Conservation (phyloP, 2,329 filamentous ascomycete species). For the Ceratocystis harringtonii region DNA sequence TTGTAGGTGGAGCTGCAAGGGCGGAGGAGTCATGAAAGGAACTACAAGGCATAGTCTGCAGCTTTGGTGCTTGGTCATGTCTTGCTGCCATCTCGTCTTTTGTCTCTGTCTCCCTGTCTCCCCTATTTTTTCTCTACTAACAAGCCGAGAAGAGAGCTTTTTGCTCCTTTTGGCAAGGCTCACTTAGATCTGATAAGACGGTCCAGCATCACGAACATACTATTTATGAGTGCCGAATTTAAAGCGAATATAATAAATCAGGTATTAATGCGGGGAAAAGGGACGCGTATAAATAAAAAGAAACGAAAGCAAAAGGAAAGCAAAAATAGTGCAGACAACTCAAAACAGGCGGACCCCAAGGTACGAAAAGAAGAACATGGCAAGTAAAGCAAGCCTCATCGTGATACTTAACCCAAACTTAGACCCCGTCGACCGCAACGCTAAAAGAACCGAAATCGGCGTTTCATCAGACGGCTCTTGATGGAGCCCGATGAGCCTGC, state of each 20-base stretch:
- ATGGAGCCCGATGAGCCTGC: background rate
- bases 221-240: too few species aligned
- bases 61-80: background rate
- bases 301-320: background rate
- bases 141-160: background rate
- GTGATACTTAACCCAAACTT: background rate
- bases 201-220: background rate
- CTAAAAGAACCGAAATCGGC: slow-evolving; percentile 14
- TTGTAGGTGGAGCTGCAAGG: background rate
- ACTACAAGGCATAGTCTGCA: background rate
- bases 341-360: background rate
- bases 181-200: background rate
- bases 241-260: background rate
- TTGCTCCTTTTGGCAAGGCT: background rate
- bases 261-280: slow-evolving; percentile 1
- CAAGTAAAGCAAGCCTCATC: background rate
- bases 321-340: background rate
- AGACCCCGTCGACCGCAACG: background rate
- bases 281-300: background rate
- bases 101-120: too few species aligned
- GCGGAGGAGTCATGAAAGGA: background rate
- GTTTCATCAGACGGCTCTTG: slow-evolving; percentile 3
- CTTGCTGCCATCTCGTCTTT: background rate
- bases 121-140: background rate
- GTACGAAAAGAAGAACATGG: slow-evolving; percentile 2